A percentile compares a stretch with the other conserved stretches of the same genome.
phyloP scores from a whole-genome alignment of 2,329 filamentous ascomycete species.

The Botrytis tulipae region DNA sequence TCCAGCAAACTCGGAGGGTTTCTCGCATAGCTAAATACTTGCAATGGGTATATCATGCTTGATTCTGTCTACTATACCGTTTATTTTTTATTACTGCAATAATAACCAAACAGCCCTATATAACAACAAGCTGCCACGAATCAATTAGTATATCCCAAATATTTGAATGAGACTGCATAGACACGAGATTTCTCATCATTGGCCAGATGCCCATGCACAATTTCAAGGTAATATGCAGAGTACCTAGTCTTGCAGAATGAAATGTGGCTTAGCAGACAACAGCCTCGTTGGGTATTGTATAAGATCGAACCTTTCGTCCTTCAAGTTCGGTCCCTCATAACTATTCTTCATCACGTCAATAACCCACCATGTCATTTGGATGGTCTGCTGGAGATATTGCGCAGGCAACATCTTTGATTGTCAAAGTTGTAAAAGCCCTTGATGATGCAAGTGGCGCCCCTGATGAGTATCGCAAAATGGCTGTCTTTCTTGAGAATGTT shows the following conservation, averaged over 20 bases:
- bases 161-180: neutral
- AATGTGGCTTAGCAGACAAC: neutral
- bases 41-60: neutral
- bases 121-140: neutral
- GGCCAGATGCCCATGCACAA: neutral
- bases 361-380: slow-evolving; percentile 21
- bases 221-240: neutral
- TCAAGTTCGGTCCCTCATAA: neutral
- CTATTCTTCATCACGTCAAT: neutral
- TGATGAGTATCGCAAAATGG: neutral
- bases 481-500: neutral
- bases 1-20: neutral
- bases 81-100: neutral
- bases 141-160: neutral
- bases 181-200: neutral
- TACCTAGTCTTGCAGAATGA: neutral
- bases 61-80: neutral
- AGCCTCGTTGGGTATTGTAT: neutral
- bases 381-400: slow-evolving; percentile 24
- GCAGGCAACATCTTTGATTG: slow-evolving; percentile 14
- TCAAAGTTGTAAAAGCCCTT: slow-evolving; percentile 18
- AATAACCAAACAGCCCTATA: no score
- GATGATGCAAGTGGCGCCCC: slow-evolving; percentile 13
- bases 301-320: neutral
- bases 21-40: neutral